Evolutionary conservation across 352 stramenopile species (phyloP).

Genomic region (Phytophthora palmivora): DNA sequence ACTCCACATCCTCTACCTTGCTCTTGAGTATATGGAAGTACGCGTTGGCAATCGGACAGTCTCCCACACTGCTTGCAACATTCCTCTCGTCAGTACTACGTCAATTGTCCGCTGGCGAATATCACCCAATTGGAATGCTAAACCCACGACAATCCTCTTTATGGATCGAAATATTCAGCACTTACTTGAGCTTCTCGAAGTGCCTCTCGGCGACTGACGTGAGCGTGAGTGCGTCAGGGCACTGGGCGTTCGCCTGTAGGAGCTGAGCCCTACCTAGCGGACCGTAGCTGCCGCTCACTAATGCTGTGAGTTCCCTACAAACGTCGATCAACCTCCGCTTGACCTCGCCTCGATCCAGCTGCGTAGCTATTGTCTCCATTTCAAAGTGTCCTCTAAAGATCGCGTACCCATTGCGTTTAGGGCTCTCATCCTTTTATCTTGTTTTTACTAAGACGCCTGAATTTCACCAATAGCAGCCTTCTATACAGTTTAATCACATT

Average conservation of each 20-base stretch:
- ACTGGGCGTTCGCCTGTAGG: slow-evolving; percentile 56
- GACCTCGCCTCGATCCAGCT: slow-evolving; percentile 26
- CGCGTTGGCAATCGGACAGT: slow-evolving; percentile 63
- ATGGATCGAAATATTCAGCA: slow-evolving; percentile 20
- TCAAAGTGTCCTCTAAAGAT: slow-evolving; percentile 26
- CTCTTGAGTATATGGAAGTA: slow-evolving; percentile 67
- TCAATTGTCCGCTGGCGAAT: background rate
- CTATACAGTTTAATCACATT: too few species aligned
- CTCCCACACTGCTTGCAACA: slow-evolving; percentile 33
- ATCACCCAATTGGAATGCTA: background rate
- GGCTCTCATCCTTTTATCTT: slow-evolving; percentile 20
- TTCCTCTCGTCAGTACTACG: background rate
- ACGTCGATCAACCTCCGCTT: slow-evolving; percentile 42
- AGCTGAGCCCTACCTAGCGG: slow-evolving; percentile 48
- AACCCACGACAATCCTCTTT: slow-evolving; percentile 14
- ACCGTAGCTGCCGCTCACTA: slow-evolving; percentile 54
- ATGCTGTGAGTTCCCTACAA: slow-evolving; percentile 34
- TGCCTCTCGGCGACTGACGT: slow-evolving; percentile 52
- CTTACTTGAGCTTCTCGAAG: slow-evolving; percentile 49
- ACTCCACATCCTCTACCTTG: slow-evolving; percentile 39
- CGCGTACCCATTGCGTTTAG: slow-evolving; percentile 24
- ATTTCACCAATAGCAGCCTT: too few species aligned
- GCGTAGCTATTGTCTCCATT: background rate
- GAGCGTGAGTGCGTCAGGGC: slow-evolving; percentile 53
- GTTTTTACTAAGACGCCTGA: slow-evolving; percentile 10